phyloP scores from a whole-genome alignment of 768 basidiomycete genomes.

The Gymnopilus dilepis region DNA sequence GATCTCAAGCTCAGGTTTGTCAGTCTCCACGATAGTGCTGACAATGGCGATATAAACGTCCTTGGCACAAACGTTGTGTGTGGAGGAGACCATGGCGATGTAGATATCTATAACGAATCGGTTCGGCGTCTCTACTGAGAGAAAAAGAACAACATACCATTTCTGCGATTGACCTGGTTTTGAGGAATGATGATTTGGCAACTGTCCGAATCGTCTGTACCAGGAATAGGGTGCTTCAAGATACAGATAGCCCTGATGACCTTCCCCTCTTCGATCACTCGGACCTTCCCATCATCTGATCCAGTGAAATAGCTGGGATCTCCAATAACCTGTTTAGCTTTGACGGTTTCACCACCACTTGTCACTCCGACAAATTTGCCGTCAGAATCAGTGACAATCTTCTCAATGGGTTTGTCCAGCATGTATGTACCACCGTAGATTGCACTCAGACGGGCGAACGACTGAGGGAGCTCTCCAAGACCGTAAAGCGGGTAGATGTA shows the following conservation, averaged over 20 bases:
- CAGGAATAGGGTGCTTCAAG: constrained; percentile 97
- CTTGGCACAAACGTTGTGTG: constrained; percentile 97
- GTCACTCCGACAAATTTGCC: constrained; percentile 95
- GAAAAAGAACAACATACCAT: constrained; percentile 61
- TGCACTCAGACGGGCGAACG: constrained; percentile 96
- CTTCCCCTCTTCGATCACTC: constrained; percentile 91
- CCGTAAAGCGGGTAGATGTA: constrained; percentile 99
- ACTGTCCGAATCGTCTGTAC: constrained; percentile 94
- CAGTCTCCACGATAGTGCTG: constrained; percentile 96
- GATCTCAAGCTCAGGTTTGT: constrained; percentile 90
- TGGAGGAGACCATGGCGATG: constrained; percentile 95
- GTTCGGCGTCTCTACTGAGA: neutral
- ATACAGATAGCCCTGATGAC: constrained; percentile 97
- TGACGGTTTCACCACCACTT: constrained; percentile 88
- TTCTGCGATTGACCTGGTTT: constrained; percentile 92
- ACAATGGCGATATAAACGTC: constrained; percentile 97
- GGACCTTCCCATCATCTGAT: constrained; percentile 70
- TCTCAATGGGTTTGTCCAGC: constrained; percentile 94
- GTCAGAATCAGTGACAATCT: constrained; percentile 82
- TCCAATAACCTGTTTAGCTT: constrained; percentile 97
- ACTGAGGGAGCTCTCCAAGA: constrained; percentile 97
- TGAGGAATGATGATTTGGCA: constrained; percentile 98
- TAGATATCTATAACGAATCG: constrained; percentile 80
- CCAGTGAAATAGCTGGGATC: constrained; percentile 97
- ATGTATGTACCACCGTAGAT: constrained; percentile 99